phyloP scores from a whole-genome alignment of 169 alveolate genomes.

The Cytauxzoon felis region DNA sequence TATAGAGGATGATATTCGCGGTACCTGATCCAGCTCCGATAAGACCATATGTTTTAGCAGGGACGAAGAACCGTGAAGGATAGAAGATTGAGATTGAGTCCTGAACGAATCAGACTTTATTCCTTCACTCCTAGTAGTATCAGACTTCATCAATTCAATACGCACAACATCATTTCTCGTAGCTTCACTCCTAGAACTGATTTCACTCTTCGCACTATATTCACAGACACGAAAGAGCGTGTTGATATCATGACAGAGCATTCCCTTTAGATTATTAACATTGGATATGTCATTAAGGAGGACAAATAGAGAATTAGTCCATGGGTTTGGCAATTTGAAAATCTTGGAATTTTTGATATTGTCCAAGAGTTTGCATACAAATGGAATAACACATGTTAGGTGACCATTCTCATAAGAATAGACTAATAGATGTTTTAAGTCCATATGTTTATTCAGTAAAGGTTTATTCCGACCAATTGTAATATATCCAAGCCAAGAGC shows the following conservation, averaged over 20 bases:
- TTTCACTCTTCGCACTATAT: background rate
- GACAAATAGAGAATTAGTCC: conserved; percentile 83
- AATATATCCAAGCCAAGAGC: conserved; percentile 85
- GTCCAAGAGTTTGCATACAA: conserved; percentile 83
- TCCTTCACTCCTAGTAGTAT: background rate
- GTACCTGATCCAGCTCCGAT: conserved; percentile 47
- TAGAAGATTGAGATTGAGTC: background rate
- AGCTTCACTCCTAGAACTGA: conserved; percentile 23
- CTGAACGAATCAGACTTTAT: too few relatives aligned
- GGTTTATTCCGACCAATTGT: conserved; percentile 85
- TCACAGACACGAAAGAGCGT: conserved; percentile 74
- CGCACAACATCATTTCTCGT: conserved; percentile 1
- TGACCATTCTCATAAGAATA: conserved; percentile 76
- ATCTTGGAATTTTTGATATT: conserved; percentile 72
- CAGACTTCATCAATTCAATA: background rate
- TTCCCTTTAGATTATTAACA: conserved; percentile 74
- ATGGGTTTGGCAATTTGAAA: conserved; percentile 87
- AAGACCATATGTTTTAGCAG: conserved; percentile 15
- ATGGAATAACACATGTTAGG: conserved; percentile 82
- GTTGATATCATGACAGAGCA: conserved; percentile 82
- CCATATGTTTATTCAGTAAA: conserved; percentile 80
- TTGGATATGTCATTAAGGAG: conserved; percentile 83
- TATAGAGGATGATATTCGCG: conserved; percentile 33
- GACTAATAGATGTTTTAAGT: conserved; percentile 79
- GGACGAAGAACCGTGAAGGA: too few relatives aligned